A percentile compares a stretch with the other conserved stretches of the same genome.
These are phyloP conservation scores for Litchi chinensis DNA, from an alignment of 345 rosid genomes.

Conservation along the genomic window DNA sequence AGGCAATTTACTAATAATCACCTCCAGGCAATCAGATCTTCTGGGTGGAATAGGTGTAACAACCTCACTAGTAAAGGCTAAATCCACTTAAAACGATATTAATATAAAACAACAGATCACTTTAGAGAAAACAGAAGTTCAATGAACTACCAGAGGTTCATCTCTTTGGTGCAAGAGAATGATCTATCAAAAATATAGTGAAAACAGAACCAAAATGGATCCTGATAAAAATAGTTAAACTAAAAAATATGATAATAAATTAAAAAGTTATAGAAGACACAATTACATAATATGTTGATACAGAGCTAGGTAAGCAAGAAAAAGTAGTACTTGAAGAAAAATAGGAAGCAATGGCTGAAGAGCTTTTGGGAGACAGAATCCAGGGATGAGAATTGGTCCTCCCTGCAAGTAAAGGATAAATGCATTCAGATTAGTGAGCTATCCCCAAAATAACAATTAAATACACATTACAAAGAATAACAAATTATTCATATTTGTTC, in stretches of 20 bases:
- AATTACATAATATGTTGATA: not conserved
- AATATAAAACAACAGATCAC: not conserved
- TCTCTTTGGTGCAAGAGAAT: not conserved
- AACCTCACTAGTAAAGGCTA: not conserved
- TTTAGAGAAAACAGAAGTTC: not conserved
- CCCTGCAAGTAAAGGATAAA: constrained; percentile 56
- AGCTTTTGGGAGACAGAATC: constrained; percentile 92
- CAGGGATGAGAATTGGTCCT: constrained; percentile 85
- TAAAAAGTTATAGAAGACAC: not conserved
- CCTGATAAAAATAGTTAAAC: not conserved
- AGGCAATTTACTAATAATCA: not conserved
- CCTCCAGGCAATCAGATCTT: not conserved
- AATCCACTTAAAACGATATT: not conserved
- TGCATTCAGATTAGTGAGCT: constrained; percentile 3
- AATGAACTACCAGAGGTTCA: not conserved
- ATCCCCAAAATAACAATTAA: constrained; percentile 2
- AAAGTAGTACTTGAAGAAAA: constrained; percentile 71
- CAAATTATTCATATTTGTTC: not conserved
- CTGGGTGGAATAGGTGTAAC: not conserved
- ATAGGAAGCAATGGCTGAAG: constrained; percentile 94
- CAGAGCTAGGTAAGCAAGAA: constrained; percentile 5
- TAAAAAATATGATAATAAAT: not conserved
- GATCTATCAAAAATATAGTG: not conserved
- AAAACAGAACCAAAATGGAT: not conserved
- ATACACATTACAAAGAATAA: not conserved